Evolutionary conservation across 257 asterid species (phyloP).

Genomic region (Fraxinus cuspidata): DNA sequence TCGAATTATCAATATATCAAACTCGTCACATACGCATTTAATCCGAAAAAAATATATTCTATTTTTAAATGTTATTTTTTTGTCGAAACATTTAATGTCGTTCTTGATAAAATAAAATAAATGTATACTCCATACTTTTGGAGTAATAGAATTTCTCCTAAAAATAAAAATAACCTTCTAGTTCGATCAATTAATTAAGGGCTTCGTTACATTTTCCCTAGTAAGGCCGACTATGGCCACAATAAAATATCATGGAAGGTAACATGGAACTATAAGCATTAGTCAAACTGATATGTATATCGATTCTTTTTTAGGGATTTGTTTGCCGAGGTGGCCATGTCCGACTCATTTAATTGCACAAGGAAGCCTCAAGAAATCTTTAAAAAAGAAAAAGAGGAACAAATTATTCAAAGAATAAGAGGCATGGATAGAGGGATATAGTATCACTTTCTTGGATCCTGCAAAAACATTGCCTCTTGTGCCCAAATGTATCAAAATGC

Average conservation of each 20-base stretch:
- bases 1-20: no score
- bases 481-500: constrained; percentile 31
- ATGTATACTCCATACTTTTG: no score
- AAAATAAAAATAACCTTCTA: neutral
- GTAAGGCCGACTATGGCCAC: constrained; percentile 14
- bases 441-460: constrained; percentile 74
- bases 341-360: neutral
- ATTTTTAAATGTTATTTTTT: no score
- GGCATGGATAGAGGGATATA: constrained; percentile 38
- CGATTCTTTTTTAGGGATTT: no score
- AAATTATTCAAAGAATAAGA: constrained; percentile 32
- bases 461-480: constrained; percentile 37
- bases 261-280: neutral
- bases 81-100: no score
- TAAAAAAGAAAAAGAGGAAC: neutral
- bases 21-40: no score
- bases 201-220: constrained; percentile 5
- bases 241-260: neutral
- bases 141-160: no score
- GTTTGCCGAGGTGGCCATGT: neutral
- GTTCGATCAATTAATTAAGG: neutral
- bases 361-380: neutral
- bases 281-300: neutral
- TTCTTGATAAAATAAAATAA: neutral
- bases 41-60: no score